These are phyloP conservation scores for Coleophoma eucalyptorum DNA, from an alignment of 2,329 filamentous ascomycete species.

Conservation along the genomic window DNA sequence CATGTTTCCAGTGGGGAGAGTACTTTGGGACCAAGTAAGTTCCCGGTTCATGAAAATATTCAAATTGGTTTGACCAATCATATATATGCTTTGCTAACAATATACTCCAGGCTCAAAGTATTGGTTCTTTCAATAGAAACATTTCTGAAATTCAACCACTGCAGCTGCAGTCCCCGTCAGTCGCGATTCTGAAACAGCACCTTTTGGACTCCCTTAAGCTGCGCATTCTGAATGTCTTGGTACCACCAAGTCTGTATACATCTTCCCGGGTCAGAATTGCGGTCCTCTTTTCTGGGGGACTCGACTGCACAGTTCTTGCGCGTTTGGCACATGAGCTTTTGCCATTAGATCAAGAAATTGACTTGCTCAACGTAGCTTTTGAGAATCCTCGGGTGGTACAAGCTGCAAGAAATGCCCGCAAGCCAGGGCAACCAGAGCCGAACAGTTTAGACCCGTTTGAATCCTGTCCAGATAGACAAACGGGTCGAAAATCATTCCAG, in stretches of 20 bases:
- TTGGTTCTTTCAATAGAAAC: slow-evolving; percentile 28
- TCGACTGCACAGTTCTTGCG: slow-evolving; percentile 89
- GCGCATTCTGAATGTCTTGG: slow-evolving; percentile 63
- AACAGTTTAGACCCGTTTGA: slow-evolving; percentile 54
- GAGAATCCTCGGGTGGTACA: slow-evolving; percentile 79
- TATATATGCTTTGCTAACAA: no score
- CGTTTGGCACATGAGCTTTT: slow-evolving; percentile 75
- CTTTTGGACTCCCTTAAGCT: slow-evolving; percentile 59
- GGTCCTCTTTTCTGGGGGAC: slow-evolving; percentile 87
- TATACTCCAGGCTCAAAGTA: slow-evolving; percentile 5
- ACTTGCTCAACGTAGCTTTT: slow-evolving; percentile 94
- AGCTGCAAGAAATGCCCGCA: slow-evolving; percentile 37
- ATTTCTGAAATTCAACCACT: slow-evolving; percentile 26
- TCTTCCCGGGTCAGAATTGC: slow-evolving; percentile 55
- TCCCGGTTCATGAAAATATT: no score
- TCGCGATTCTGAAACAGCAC: slow-evolving; percentile 47
- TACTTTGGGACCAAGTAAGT: no score
- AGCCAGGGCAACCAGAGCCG: slow-evolving; percentile 5
- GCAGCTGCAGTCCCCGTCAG: slow-evolving; percentile 40
- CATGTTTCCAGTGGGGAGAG: no score
- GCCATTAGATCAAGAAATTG: slow-evolving; percentile 64
- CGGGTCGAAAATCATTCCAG: slow-evolving; percentile 73
- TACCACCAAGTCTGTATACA: slow-evolving; percentile 37
- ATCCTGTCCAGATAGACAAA: slow-evolving; percentile 84
- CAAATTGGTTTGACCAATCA: no score